Evolutionary conservation across 169 alveolate species (phyloP), one percentile per base, ranked within the genome.

Genomic region (Fabrea salina): DNA sequence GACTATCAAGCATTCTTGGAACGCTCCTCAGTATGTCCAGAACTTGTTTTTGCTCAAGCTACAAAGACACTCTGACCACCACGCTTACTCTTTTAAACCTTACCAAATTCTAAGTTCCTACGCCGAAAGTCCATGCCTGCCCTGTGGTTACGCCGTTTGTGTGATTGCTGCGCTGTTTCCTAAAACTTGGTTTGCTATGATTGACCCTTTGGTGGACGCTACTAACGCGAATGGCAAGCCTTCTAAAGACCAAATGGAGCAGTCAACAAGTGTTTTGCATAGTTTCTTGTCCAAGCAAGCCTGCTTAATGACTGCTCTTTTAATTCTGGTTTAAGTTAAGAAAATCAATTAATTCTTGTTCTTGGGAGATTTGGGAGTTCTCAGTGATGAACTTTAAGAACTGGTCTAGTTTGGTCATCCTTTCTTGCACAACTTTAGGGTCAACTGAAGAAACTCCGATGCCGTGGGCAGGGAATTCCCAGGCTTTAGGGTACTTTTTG

Each of bases 61-160:
- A 47, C 66, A 90, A 64, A 84, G 95, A 82, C 95, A 90, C 70
- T 90, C 95, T 33, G 95, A 90, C 54, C 95, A 90, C 75, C 95
- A 90, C 70, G 90, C 81, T 39, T 76, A 86, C 51, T 78, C 86
- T 13, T 85, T 78, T 39, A 86, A 85, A 72, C 91, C 92, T 5
- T 90, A 90, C 64, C 75, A 90, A 61, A 83, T 57, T 30, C 58
- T 90, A 19, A 39, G 70, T 32, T 51, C 82, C 25, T 75, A 64
- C 67, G 86, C 76, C 3, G 87, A 86, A 37, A 53, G 84, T 50
- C 95, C 95, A 4, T 19, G 50, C 3, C 82, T 90, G 11, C 93
- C 92, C 3, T 77, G 81, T 66, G 95, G 93, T 5, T 90, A 90
- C 68, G 32, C 89, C 5, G 83, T 70, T 22, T 51, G 80, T n/a